A percentile compares a stretch with the other conserved stretches of the same genome.
Conservation (phyloP, 2,329 filamentous ascomycete species). For the Fusarium zealandicum region DNA sequence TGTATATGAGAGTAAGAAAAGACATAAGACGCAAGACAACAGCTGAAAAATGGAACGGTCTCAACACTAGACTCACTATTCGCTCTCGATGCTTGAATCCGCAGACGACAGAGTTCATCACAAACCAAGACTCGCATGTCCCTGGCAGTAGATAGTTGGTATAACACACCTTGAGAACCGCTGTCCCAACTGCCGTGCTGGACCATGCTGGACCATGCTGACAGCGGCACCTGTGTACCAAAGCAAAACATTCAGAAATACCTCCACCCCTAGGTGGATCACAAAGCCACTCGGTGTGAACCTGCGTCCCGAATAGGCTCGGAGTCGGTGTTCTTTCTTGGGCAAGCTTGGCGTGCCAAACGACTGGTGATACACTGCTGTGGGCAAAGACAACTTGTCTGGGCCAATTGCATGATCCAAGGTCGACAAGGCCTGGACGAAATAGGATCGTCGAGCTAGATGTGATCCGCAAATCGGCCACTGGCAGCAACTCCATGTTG, state of each 20-base stretch:
- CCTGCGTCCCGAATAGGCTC: slow-evolving; percentile 5
- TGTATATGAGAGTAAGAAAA: background rate
- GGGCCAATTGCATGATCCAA: background rate
- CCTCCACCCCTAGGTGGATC: slow-evolving; percentile 30
- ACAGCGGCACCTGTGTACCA: slow-evolving; percentile 18
- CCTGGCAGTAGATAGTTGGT: background rate
- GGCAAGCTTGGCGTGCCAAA: background rate
- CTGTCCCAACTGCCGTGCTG: slow-evolving; percentile 17
- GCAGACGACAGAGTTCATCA: too few species aligned
- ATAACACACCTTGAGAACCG: background rate
- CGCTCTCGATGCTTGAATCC: too few species aligned
- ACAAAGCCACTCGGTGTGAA: slow-evolving; percentile 16
- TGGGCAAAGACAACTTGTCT: background rate
- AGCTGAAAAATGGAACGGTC: background rate
- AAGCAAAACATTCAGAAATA: slow-evolving; percentile 7
- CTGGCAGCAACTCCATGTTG: too few species aligned
- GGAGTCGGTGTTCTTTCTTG: background rate
- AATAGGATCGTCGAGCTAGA: background rate
- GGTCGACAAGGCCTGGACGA: background rate
- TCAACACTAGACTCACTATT: background rate
- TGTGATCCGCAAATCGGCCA: background rate
- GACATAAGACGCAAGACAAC: background rate
- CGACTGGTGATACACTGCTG: background rate
- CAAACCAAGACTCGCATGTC: background rate
- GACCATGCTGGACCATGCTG: slow-evolving; percentile 21